Base-by-base conservation (phyloP, 106 monocot species). In the Apostasia shenzhenica region DNA sequence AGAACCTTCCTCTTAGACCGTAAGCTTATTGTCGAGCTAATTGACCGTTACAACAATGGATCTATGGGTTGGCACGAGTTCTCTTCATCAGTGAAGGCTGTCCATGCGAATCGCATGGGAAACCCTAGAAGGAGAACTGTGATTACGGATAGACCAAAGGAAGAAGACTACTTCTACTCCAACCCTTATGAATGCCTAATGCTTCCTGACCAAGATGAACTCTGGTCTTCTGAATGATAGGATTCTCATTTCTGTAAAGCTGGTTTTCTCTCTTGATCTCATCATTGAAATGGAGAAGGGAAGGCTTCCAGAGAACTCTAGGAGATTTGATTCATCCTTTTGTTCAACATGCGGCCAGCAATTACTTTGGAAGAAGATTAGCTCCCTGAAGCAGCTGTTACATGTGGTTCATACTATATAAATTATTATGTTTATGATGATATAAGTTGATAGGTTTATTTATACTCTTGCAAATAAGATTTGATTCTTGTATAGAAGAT, bases 111-210 rank as follows among this genome's bases (percentile, higher is more conserved):
- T 55, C 81, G 88, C 38, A 83, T 82, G 82, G 95, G 88, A 69
- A 80, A 48, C 51, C 84, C 95, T 48, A 69, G 71, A 9, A 69
- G 58, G 73, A 81, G 95, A 62, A 40, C 41, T 5, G 76, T 91
- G 62, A 95, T 91, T 69, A 79, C 85, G 6, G 85, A 91, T 59
- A 72, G 78, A 63, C 95, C 95, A 4, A 95, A 95, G 73, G 91
- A 95, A 77, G 95, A 95, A 70, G 91, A 95, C 69, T 95, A 88
- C 78, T 95, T 95, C 80, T 95, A 86, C 64, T 72, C 95, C 51
- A 95, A 95, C 78, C 95, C 95, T 5, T 82, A 95, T 37, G 95
- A 95, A 67, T 95, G 95, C 58, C 70, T 95, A 37, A 71, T 14
- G 43, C 57, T 73, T 50, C 56, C 65, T 38, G 39, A 4, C 11